Evolutionary conservation across 2,329 filamentous ascomycete species (phyloP), one percentile per base, ranked within the genome.

Genomic region (Zopfia rhizophila): DNA sequence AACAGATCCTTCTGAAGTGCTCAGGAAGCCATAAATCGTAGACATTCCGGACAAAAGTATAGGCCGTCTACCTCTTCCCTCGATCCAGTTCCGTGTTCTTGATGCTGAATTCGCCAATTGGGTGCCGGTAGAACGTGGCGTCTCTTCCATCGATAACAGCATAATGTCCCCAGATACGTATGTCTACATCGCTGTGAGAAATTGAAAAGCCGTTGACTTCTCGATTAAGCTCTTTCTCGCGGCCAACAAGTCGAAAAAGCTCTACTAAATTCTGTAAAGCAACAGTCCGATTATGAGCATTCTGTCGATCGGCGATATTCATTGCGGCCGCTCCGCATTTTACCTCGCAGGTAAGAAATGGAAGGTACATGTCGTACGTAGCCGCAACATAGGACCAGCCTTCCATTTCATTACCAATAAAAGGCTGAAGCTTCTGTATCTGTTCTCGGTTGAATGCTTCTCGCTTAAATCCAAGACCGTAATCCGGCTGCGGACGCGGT

Each of bases 311-410:
- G 18, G 57, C 57, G 8, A 55, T 45, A 31, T 56, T 48, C 28
- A 60, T 48, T 19, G 40, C 45, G 12, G 47, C 38, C 24, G 43
- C 33, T 31, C 49, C 51, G 30, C 48, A 48, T 33, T 60, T 59
- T 12, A 60, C 57, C 39, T 60, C 57, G 46, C 50, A 31, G 22
- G 56, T 57, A 16, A 60, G 37, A 29, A 58, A 49, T 32, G 51
- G 28, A 64, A 57, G 38, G 53, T 51, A 37, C 65, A 49, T 48
- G 27, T 44, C 28, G 27, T 48, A 44, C 8, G 74, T 79, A 7
- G 53, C 71, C 65, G 76, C 73, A 43, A 80, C 76, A 50, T 61
- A 70, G 16, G 69, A 80, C 38, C 54, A 60, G 46, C 74, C 66
- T 30, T 39, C 27, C n/a, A 47, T 16, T 36, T 37, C 17, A 35